Percentiles rank a stretch among this genome's conserved stretches.
phyloP scores from a whole-genome alignment of 768 basidiomycete genomes.

The Botryobasidium botryosum region DNA sequence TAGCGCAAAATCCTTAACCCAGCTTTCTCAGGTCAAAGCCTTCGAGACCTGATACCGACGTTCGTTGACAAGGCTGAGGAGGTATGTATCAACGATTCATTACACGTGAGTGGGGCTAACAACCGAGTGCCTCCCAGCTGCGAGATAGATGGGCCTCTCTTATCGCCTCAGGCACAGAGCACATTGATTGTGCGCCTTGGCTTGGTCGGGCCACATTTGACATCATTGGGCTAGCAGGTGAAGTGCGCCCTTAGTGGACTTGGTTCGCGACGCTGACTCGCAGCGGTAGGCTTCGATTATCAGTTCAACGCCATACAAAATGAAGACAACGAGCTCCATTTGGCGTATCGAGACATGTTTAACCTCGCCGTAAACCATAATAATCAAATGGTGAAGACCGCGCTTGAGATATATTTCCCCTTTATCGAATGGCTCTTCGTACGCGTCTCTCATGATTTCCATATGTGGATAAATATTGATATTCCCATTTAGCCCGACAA shows the following conservation, averaged over 20 bases:
- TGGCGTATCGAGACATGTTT: constrained; percentile 64
- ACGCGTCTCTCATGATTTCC: constrained; percentile 19
- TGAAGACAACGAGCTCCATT: constrained; percentile 60
- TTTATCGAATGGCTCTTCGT: constrained; percentile 38
- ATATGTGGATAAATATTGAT: no score
- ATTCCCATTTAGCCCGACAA: neutral
- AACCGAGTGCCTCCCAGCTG: constrained; percentile 23
- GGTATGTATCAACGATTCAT: constrained; percentile 21
- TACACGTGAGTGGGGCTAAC: neutral
- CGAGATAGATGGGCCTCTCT: constrained; percentile 28
- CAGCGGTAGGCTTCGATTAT: constrained; percentile 41
- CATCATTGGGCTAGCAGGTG: constrained; percentile 54
- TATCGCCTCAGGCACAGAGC: constrained; percentile 7
- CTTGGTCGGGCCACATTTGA: constrained; percentile 55
- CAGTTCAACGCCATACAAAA: constrained; percentile 70
- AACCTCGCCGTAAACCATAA: constrained; percentile 22
- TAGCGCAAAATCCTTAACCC: constrained; percentile 29
- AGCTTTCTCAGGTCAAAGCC: constrained; percentile 33
- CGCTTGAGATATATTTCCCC: constrained; percentile 44
- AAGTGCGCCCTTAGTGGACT: constrained; percentile 10
- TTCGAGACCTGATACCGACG: constrained; percentile 35
- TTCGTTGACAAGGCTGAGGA: constrained; percentile 41
- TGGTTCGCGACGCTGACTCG: neutral
- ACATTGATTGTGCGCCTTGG: constrained; percentile 45
- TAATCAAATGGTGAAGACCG: constrained; percentile 24